Base-by-base conservation (phyloP, 176 grass and related monocot species). In the Musa beccarii region DNA sequence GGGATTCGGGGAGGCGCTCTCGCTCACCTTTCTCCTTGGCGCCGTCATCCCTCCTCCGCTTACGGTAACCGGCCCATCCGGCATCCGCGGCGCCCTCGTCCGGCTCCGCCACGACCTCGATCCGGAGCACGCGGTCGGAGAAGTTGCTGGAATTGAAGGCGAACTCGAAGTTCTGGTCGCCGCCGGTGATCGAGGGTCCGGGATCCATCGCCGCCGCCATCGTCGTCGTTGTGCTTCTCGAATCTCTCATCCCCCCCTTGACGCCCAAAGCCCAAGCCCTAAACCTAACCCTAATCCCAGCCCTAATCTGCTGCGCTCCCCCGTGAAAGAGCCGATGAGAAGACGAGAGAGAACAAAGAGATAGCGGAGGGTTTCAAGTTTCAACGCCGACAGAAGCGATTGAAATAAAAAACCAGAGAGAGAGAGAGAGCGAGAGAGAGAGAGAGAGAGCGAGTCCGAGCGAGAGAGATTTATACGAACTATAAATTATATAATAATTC, bases 51-150 rank as follows among this genome's bases (percentile, higher is more conserved):
- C 52, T 74, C 26, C 72, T 25, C 10, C 72, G 53, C 72, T 74
- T 74, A 8, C 72, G 52, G 13, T 74, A 53, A 23, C 53, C 51
- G 53, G 72, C 12, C 57, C 10, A 62, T 6, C 20, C 57, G 57
- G 57, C 13, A 7, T n/a, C 57, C 3, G 6, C 17, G 9, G 22
- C 72, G 11, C 2, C 53, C 11, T 56, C 53, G 25, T 22, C 53
- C 53, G 72, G 22, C 53, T 74, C 72, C 14, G 72, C 53, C 72
- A 74, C 51, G 53, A 74, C 54, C 53, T 74, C 52, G 53, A 74
- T 74, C 72, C 53, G 72, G 72, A 74, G 72, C 11, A 74, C 72
- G 13, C 72, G 52, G 72, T 74, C 72, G 72, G 72, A 74, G 72
- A 74, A 74, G 23, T 74, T 74, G 52, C n/a, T 74, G 53, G 52